Percentiles rank a stretch among this genome's conserved stretches.
phyloP scores from a whole-genome alignment of 495 filamentous ascomycete genomes.

The Cenococcum geophilum region DNA sequence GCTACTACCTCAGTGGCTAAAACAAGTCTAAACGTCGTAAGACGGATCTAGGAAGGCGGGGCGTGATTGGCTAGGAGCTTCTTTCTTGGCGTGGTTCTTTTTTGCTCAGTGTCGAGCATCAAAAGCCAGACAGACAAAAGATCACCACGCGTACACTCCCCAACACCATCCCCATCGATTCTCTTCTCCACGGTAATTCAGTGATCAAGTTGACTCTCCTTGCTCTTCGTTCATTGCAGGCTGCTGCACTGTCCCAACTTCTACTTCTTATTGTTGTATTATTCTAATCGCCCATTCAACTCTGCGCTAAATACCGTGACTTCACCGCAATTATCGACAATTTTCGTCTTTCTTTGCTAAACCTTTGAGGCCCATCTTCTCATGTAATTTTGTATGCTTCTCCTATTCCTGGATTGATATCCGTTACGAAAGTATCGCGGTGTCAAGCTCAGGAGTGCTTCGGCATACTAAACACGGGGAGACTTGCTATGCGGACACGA shows the following conservation, averaged over 20 bases:
- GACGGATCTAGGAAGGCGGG: not conserved
- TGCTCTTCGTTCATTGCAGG: not conserved
- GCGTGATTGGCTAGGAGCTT: not conserved
- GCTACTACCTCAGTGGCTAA: not conserved
- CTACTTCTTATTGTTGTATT: not conserved
- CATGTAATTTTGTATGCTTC: not conserved
- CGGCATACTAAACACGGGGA: constrained; percentile 10
- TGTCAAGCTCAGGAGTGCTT: not conserved
- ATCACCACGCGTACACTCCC: constrained; percentile 15
- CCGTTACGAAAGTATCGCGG: not conserved
- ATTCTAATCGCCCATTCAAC: not conserved
- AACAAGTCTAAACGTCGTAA: not conserved
- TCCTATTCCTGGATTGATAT: not conserved
- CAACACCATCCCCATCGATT: not conserved
- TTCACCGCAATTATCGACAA: too few relatives aligned
- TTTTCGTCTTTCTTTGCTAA: too few relatives aligned
- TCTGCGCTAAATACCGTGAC: too few relatives aligned
- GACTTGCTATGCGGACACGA: constrained; percentile 23
- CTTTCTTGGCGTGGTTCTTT: not conserved
- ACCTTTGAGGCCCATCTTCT: not conserved
- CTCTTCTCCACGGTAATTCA: not conserved
- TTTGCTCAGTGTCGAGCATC: constrained; percentile 6
- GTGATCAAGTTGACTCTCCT: not conserved
- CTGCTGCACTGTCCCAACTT: not conserved
- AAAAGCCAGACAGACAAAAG: constrained; percentile 15